A percentile compares a stretch with the other conserved stretches of the same genome.
Evolutionary conservation across 2,329 filamentous ascomycete species (phyloP).

Genomic region (Balansia obtecta): DNA sequence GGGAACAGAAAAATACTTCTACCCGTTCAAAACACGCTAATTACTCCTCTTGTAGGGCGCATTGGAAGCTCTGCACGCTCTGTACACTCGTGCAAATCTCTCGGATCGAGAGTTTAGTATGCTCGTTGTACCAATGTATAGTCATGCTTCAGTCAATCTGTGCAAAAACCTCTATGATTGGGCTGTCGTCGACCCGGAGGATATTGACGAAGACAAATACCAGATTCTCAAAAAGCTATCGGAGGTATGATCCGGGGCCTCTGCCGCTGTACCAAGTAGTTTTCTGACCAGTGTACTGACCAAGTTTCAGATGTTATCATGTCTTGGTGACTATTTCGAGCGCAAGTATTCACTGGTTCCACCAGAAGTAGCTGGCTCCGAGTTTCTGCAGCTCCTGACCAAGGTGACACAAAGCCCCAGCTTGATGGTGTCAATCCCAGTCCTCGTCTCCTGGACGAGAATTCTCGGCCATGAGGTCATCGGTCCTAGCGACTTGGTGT

Average conservation of each 20-base stretch:
- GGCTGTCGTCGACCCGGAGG: constrained; percentile 65
- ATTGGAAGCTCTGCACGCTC: constrained; percentile 69
- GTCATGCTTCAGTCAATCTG: constrained; percentile 55
- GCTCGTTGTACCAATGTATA: constrained; percentile 70
- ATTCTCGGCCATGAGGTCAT: constrained; percentile 63
- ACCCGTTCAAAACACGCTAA: background rate
- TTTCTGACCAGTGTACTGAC: constrained; percentile 5
- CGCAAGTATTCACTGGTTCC: constrained; percentile 59
- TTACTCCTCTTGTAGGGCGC: constrained; percentile 43
- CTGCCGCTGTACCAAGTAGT: background rate
- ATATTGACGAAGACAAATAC: constrained; percentile 87
- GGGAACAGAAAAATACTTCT: background rate
- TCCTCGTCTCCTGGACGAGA: constrained; percentile 80
- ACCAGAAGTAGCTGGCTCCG: constrained; percentile 49
- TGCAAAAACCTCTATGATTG: constrained; percentile 66
- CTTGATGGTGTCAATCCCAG: constrained; percentile 83
- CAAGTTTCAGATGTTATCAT: constrained; percentile 58
- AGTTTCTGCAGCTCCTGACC: constrained; percentile 69
- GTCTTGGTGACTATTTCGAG: constrained; percentile 73
- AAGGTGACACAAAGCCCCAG: constrained; percentile 74
- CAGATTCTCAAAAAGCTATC: constrained; percentile 86
- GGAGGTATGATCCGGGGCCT: constrained; percentile 45
- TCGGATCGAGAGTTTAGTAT: constrained; percentile 66
- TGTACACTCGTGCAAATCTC: constrained; percentile 66
- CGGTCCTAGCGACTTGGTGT: constrained; percentile 47